A percentile compares a stretch with the other conserved stretches of the same genome.
Conservation (phyloP, 2,329 filamentous ascomycete species). For the Verruconis gallopava region DNA sequence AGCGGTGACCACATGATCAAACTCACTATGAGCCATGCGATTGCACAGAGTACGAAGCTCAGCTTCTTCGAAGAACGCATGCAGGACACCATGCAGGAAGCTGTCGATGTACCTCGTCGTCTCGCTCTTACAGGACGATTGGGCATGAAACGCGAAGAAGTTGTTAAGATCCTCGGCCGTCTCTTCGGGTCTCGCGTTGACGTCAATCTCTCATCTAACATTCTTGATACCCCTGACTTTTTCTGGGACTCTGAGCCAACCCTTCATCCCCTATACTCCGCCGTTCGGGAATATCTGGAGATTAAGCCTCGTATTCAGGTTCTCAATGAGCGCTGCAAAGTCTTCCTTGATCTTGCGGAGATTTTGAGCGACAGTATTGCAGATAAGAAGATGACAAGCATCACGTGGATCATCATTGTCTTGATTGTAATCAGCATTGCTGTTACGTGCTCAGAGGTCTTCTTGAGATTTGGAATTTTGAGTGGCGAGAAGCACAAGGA, state of each 20-base stretch:
- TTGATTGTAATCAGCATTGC: slow-evolving; percentile 83
- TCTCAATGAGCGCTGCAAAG: slow-evolving; percentile 89
- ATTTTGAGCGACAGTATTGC: slow-evolving; percentile 86
- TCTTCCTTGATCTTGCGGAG: slow-evolving; percentile 92
- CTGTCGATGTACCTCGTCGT: slow-evolving; percentile 80
- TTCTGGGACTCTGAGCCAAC: slow-evolving; percentile 98
- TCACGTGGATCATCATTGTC: slow-evolving; percentile 97
- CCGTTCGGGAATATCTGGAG: slow-evolving; percentile 92
- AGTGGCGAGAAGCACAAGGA: slow-evolving; percentile 5
- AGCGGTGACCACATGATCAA: slow-evolving; percentile 99
- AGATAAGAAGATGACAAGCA: slow-evolving; percentile 86
- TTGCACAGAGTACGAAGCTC: slow-evolving; percentile 92
- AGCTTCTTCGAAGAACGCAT: slow-evolving; percentile 94
- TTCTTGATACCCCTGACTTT: slow-evolving; percentile 91
- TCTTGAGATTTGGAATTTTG: slow-evolving; percentile 57
- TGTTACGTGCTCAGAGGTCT: slow-evolving; percentile 82
- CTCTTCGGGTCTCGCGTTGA: slow-evolving; percentile 92
- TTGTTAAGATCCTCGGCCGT: slow-evolving; percentile 79
- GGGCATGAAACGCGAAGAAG: slow-evolving; percentile 82
- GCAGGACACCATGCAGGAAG: slow-evolving; percentile 84
- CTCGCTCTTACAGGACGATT: slow-evolving; percentile 81
- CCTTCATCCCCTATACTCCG: slow-evolving; percentile 83
- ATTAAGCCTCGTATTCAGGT: slow-evolving; percentile 94
- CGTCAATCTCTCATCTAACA: slow-evolving; percentile 93
- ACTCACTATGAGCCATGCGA: slow-evolving; percentile 91